Base-by-base conservation (phyloP, 2,329 filamentous ascomycete genomes). In the Phaeosphaeria sp. region DNA sequence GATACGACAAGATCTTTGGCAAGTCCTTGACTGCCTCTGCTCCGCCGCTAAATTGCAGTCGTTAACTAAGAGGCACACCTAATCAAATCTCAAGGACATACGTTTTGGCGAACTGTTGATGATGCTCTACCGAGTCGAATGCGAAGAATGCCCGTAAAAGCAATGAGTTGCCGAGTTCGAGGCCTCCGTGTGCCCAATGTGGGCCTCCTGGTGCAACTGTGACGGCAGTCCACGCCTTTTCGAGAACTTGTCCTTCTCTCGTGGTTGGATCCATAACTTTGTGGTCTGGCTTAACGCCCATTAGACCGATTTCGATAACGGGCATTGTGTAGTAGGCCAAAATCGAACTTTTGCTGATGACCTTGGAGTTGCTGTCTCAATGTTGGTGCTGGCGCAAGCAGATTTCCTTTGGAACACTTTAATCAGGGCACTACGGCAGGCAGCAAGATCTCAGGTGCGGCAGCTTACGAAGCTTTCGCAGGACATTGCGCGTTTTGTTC, bases 291-390 rank as follows among this genome's bases (percentile, higher is more conserved):
- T 49, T 21, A n/a, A 40, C 47, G 27, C 27, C 33, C 48, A 42
- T 50, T 33, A 50, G 48, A 20, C 48, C 48, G 9, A 50, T 40
- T 25, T 50, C 48, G 27, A 50, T 25, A 8, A 42, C 33, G 6
- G 48, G 48, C 33, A 50, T 50, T 6, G 7, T 50, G n/a, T 4
- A 3, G 42, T 36, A 36, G 30, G 30, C n/a, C n/a, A n/a, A n/a
- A n/a, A n/a, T n/a, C n/a, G n/a, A n/a, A n/a, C n/a, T n/a, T n/a
- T n/a, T n/a, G n/a, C n/a, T n/a, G n/a, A n/a, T n/a, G n/a, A n/a
- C n/a, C n/a, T n/a, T n/a, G n/a, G n/a, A n/a, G n/a, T n/a, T n/a
- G n/a, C n/a, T n/a, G n/a, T n/a, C n/a, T n/a, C n/a, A n/a, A n/a
- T n/a, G n/a, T n/a, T n/a, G n/a, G n/a, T n/a, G n/a, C n/a, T n/a